These are phyloP conservation scores for Aspergillus mulundensis DNA, from an alignment of 495 filamentous ascomycete genomes.

Conservation along the genomic window DNA sequence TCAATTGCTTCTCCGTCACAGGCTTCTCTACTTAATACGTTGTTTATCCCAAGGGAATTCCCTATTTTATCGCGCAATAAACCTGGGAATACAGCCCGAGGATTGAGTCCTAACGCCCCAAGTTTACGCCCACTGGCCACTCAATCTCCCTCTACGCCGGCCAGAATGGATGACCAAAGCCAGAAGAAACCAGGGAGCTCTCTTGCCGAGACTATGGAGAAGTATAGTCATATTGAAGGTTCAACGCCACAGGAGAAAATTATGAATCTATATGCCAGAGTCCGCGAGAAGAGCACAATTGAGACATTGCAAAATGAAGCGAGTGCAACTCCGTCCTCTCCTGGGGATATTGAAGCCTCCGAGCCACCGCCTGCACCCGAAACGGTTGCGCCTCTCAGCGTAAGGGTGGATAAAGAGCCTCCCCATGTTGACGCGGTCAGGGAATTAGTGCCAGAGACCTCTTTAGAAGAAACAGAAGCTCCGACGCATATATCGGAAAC, in stretches of 20 bases:
- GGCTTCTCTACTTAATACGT: not conserved
- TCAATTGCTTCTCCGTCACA: not conserved
- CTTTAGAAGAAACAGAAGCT: constrained; percentile 21
- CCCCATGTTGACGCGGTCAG: constrained; percentile 7
- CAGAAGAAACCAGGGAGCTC: constrained; percentile 15
- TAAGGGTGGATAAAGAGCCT: constrained; percentile 29
- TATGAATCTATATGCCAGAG: constrained; percentile 25
- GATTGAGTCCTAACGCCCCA: not conserved
- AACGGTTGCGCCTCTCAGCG: constrained; percentile 34
- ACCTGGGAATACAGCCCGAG: not conserved
- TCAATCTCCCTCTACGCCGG: not conserved
- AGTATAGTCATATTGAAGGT: constrained; percentile 27
- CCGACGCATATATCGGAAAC: constrained; percentile 1
- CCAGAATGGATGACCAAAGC: constrained; percentile 18
- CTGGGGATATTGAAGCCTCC: constrained; percentile 39
- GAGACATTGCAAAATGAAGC: constrained; percentile 14
- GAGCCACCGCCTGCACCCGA: constrained; percentile 27
- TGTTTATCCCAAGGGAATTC: not conserved
- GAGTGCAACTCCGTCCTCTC: constrained; percentile 39
- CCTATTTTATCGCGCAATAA: not conserved
- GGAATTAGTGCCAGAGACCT: constrained; percentile 14
- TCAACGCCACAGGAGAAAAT: constrained; percentile 32
- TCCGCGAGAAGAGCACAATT: constrained; percentile 13
- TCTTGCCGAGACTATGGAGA: constrained; percentile 22
- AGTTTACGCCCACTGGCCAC: not conserved